Conservation (phyloP, 2,329 filamentous ascomycete species). For the Penicillium sp. region DNA sequence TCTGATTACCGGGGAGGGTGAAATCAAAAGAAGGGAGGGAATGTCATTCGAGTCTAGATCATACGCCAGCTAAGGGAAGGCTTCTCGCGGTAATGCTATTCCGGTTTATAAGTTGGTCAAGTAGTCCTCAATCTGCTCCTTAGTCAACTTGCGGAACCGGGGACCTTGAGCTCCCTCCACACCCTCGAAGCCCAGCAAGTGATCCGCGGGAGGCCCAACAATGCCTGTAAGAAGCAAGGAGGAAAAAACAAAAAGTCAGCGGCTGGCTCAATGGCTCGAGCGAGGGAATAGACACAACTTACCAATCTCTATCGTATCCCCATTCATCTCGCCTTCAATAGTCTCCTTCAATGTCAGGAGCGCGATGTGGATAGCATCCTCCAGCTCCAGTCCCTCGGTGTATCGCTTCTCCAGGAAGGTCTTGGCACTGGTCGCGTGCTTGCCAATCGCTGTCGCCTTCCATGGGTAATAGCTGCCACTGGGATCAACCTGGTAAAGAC, state of each 20-base stretch:
- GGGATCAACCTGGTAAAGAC: conserved; percentile 98
- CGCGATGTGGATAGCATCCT: conserved; percentile 98
- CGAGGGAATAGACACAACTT: conserved; percentile 30
- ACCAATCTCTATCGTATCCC: conserved; percentile 97
- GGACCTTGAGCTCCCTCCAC: conserved; percentile 40
- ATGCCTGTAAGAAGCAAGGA: conserved; percentile 57
- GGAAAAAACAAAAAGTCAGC: conserved; percentile 4
- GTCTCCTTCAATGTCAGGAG: conserved; percentile 97
- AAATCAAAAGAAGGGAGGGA: background rate
- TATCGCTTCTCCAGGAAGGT: conserved; percentile 99
- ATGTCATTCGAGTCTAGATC: conserved; percentile 16
- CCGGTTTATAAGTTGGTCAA: conserved; percentile 84
- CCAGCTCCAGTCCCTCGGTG: conserved; percentile 91
- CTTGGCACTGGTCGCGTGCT: conserved; percentile 96
- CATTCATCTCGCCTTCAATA: conserved; percentile 98
- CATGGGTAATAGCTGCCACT: conserved; percentile 98
- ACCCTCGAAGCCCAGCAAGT: conserved; percentile 73
- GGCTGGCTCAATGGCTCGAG: background rate
- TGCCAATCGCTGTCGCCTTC: conserved; percentile 98
- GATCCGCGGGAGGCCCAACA: conserved; percentile 87
- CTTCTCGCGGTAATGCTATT: conserved; percentile 3
- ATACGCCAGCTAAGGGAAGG: background rate
- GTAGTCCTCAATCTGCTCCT: conserved; percentile 99
- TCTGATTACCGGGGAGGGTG: too few relatives aligned
- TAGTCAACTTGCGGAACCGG: conserved; percentile 63